A percentile compares a stretch with the other conserved stretches of the same genome.
Conservation (phyloP, 2,329 filamentous ascomycete species). For the Ceratocystiopsis brevicomis region DNA sequence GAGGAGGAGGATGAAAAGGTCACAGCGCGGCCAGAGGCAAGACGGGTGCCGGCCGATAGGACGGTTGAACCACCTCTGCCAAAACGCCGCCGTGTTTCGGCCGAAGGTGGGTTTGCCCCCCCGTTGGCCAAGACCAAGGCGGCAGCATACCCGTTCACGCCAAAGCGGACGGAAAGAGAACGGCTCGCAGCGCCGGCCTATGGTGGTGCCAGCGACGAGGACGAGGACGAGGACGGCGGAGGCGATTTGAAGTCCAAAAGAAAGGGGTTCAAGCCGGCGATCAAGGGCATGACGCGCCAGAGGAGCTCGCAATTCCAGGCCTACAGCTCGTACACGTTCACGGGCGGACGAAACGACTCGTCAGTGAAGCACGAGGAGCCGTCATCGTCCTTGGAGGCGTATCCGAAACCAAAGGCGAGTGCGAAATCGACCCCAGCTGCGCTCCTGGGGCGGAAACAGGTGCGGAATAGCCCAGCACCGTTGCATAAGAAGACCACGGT, state of each 20-base stretch:
- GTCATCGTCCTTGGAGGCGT: too few species aligned
- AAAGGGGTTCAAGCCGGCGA: slow-evolving; percentile 6
- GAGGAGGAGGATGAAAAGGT: neutral
- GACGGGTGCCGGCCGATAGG: too few species aligned
- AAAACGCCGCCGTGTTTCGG: neutral
- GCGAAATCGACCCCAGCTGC: too few species aligned
- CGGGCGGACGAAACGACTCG: neutral
- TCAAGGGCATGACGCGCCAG: slow-evolving; percentile 9
- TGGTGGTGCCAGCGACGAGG: neutral
- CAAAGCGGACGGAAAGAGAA: slow-evolving; percentile 1
- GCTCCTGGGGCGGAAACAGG: too few species aligned
- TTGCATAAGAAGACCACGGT: too few species aligned
- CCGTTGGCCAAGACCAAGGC: too few species aligned
- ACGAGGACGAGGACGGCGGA: slow-evolving; percentile 7
- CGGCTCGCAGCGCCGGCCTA: neutral
- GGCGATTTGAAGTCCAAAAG: slow-evolving; percentile 1
- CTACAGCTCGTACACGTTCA: slow-evolving; percentile 8
- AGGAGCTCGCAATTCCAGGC: slow-evolving; percentile 8
- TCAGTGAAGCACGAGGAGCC: neutral
- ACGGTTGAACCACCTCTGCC: neutral
- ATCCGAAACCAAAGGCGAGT: too few species aligned
- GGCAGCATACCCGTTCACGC: too few species aligned
- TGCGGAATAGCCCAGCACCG: too few species aligned
- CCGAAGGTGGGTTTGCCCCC: neutral
- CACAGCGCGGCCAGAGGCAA: neutral